Evolutionary conservation across 1,139 yeast species (phyloP).

Genomic region (Scheffersomyces cryptocercus): DNA sequence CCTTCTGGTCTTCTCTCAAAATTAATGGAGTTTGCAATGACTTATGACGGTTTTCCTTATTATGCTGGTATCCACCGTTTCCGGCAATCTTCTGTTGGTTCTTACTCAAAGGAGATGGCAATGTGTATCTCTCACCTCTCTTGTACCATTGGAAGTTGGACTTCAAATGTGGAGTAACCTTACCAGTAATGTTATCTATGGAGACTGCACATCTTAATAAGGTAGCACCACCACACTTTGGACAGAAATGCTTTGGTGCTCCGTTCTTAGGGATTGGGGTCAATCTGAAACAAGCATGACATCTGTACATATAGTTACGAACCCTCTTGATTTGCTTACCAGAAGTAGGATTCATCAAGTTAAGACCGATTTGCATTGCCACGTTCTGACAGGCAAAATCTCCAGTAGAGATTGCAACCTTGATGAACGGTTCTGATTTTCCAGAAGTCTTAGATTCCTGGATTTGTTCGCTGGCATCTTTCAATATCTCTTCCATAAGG

Average conservation of each 20-base stretch:
- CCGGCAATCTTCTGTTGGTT: slow-evolving; percentile 63
- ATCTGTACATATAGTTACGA: slow-evolving; percentile 89
- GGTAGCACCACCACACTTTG: slow-evolving; percentile 95
- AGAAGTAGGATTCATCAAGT: slow-evolving; percentile 79
- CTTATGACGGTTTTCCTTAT: slow-evolving; percentile 57
- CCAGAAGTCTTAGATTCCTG: slow-evolving; percentile 26
- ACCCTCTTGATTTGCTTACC: slow-evolving; percentile 86
- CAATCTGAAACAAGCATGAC: slow-evolving; percentile 93
- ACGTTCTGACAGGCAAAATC: slow-evolving; percentile 98
- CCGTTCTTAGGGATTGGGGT: slow-evolving; percentile 78
- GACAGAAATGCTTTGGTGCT: slow-evolving; percentile 83
- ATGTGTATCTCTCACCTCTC: slow-evolving; percentile 78
- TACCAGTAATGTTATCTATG: slow-evolving; percentile 76
- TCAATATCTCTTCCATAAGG: slow-evolving; percentile 63
- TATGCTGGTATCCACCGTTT: slow-evolving; percentile 72
- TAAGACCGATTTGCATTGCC: slow-evolving; percentile 84
- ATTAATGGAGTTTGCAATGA: slow-evolving; percentile 54
- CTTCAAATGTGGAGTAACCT: slow-evolving; percentile 86
- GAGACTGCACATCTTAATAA: slow-evolving; percentile 88
- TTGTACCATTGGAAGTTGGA: slow-evolving; percentile 92
- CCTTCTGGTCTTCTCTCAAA: slow-evolving; percentile 91
- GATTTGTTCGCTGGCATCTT: slow-evolving; percentile 55
- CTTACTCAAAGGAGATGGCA: slow-evolving; percentile 73
- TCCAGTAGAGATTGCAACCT: slow-evolving; percentile 87
- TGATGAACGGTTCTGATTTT: slow-evolving; percentile 29